Base-by-base conservation (phyloP, 345 rosid genomes). In the Eucalyptus pauciflora region DNA sequence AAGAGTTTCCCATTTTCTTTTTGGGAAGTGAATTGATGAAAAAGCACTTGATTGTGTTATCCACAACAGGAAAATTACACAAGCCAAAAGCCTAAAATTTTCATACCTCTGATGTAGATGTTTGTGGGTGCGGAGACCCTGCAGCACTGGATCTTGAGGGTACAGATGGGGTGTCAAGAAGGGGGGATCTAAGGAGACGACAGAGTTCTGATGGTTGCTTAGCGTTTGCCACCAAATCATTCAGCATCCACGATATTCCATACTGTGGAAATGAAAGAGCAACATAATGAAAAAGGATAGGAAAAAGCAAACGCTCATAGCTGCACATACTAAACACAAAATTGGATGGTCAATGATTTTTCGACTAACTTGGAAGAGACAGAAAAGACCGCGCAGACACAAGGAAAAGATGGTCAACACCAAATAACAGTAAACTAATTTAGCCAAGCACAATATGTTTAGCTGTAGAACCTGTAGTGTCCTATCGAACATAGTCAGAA, bases 31-130 rank as follows among this genome's bases (percentile, higher is more conserved):
- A 60, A 60, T 60, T 60, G 67, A 60, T 60, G 67, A 60, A 60
- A 60, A 25, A 13, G n/a, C 67, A 60, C 14, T 60, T n/a, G 6
- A 60, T 60, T 25, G 67, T 60, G 67, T 25, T 60, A 60, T 25
- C n/a, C 14, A 60, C n/a, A 14, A 60, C 27, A 25, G 67, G 14
- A 25, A 60, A 60, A 60, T 60, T 11, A 25, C 67, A 25, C n/a
- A 3, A 60, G n/a, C 67, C 27, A 25, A 25, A 25, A 60, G 67
- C 31, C 64, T 31, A 86, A 22, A 86, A 37, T 51, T n/a, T 49
- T 25, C 87, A 20, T 89, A 93, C 95, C 94, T 93, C 92, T 86
- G 93, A 81, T 86, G 92, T 85, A 45, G 94, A 90, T 81, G 86
- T 25, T 33, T 79, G 16, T 29, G 89, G 89, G 71, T 54, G 29